Percentiles rank a stretch among this genome's conserved stretches.
Evolutionary conservation across 2,329 filamentous ascomycete species (phyloP).

Genomic region (Pseudogymnoascus sp.): DNA sequence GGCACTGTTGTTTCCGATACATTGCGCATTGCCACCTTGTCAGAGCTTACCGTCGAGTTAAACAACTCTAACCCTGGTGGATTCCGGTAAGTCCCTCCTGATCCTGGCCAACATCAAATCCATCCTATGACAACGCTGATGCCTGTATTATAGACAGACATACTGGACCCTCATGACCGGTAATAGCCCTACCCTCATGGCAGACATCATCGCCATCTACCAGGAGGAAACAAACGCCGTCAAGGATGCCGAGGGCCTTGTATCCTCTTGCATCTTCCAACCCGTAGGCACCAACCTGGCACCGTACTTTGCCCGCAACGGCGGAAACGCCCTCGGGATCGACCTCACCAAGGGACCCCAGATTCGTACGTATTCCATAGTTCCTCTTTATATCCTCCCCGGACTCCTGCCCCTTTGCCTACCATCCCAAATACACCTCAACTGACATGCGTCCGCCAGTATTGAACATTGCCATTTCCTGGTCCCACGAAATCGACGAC

Average conservation of each 20-base stretch:
- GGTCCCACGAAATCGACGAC: constrained; percentile 30
- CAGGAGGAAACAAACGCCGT: constrained; percentile 16
- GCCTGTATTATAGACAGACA: constrained; percentile 11
- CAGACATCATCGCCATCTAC: constrained; percentile 19
- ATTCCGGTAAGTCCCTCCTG: constrained; percentile 7
- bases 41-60: constrained; percentile 18
- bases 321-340: constrained; percentile 23
- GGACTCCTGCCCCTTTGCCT: constrained; percentile 19
- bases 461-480: constrained; percentile 22
- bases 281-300: constrained; percentile 35
- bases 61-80: constrained; percentile 19
- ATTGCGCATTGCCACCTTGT: constrained; percentile 16
- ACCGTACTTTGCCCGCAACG: constrained; percentile 30
- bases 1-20: constrained; percentile 15
- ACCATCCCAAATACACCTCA: constrained; percentile 15
- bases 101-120: not conserved
- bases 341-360: constrained; percentile 12
- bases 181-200: constrained; percentile 12
- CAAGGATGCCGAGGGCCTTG: constrained; percentile 12
- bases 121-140: not conserved
- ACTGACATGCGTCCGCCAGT: constrained; percentile 3
- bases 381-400: constrained; percentile 19
- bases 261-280: constrained; percentile 28
- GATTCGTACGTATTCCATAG: constrained; percentile 15
- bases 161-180: constrained; percentile 13